Conservation (phyloP, 2,329 filamentous ascomycete species). For the Cadophora sp. region DNA sequence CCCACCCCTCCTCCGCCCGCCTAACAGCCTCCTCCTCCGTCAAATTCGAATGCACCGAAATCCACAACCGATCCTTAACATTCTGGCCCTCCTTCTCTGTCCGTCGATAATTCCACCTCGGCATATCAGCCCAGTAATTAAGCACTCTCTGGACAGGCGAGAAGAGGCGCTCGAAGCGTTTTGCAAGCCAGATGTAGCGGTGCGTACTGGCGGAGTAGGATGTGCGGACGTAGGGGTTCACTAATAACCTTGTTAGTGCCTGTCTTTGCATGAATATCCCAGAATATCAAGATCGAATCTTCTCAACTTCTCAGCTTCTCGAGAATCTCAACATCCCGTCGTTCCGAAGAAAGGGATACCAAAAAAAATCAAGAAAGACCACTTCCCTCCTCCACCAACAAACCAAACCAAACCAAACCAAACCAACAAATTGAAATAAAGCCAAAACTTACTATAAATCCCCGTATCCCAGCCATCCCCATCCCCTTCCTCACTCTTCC, state of each 20-base stretch:
- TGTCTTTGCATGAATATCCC: no score
- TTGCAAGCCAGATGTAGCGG: slow-evolving; percentile 62
- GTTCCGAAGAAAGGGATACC: no score
- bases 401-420: no score
- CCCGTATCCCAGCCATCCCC: slow-evolving; percentile 52
- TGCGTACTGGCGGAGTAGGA: slow-evolving; percentile 67
- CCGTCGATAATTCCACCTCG: slow-evolving; percentile 65
- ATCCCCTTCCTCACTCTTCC: no score
- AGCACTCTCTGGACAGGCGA: slow-evolving; percentile 63
- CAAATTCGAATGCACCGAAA: slow-evolving; percentile 33
- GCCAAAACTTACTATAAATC: no score
- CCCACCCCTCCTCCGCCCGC: slow-evolving; percentile 6
- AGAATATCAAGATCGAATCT: no score
- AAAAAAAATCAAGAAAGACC: no score
- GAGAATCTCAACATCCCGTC: no score
- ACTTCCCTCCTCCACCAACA: no score
- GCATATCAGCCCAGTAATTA: slow-evolving; percentile 61
- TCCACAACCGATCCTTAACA: slow-evolving; percentile 60
- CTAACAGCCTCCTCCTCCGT: slow-evolving; percentile 41
- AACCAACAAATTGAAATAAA: no score
- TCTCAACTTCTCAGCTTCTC: no score
- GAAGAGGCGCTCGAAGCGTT: slow-evolving; percentile 71
- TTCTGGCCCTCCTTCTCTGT: slow-evolving; percentile 62
- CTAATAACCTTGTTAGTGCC: no score
- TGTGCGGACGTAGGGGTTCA: slow-evolving; percentile 78